Evolutionary conservation across 2,329 filamentous ascomycete genomes (phyloP).

Genomic region (Anthostomella pinea): DNA sequence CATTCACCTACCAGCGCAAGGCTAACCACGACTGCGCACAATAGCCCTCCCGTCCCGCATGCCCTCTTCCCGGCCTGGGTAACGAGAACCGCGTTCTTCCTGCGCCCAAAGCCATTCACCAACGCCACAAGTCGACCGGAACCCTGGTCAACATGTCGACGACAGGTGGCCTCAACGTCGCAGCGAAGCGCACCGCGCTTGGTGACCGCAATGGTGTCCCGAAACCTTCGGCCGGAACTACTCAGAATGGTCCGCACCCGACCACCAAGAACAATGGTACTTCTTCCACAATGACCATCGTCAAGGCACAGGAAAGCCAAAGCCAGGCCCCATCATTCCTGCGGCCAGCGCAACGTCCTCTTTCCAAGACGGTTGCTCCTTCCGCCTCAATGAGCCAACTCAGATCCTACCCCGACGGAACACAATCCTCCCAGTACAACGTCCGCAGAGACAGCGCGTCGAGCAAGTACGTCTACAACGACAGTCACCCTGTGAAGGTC

Average conservation of each 20-base stretch:
- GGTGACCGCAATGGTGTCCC: conserved; percentile 75
- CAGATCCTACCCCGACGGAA: conserved; percentile 5
- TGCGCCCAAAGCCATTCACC: conserved; percentile 64
- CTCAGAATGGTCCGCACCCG: conserved; percentile 27
- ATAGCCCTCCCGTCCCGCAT: conserved; percentile 67
- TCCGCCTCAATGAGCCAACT: conserved; percentile 22
- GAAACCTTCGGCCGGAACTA: conserved; percentile 26
- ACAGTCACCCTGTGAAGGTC: conserved; percentile 13
- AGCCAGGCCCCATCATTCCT: conserved; percentile 28
- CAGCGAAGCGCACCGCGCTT: conserved; percentile 74
- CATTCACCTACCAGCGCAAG: conserved; percentile 5
- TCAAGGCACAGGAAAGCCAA: conserved; percentile 45
- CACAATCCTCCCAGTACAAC: conserved; percentile 2
- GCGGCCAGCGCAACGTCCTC: conserved; percentile 36
- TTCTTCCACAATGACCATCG: conserved; percentile 19
- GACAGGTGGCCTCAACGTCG: conserved; percentile 57
- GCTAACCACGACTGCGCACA: conserved; percentile 17
- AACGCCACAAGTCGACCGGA: conserved; percentile 78
- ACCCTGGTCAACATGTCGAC: conserved; percentile 51
- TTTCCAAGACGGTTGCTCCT: conserved; percentile 21
- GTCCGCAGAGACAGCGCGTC: conserved; percentile 4
- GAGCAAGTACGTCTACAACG: conserved; percentile 26
- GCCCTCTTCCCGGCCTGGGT: conserved; percentile 55
- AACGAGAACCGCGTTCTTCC: conserved; percentile 67
- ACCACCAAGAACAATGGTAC: conserved; percentile 29